Base-by-base conservation (phyloP, 805 yeast genomes). In the Candida gorgasii region DNA sequence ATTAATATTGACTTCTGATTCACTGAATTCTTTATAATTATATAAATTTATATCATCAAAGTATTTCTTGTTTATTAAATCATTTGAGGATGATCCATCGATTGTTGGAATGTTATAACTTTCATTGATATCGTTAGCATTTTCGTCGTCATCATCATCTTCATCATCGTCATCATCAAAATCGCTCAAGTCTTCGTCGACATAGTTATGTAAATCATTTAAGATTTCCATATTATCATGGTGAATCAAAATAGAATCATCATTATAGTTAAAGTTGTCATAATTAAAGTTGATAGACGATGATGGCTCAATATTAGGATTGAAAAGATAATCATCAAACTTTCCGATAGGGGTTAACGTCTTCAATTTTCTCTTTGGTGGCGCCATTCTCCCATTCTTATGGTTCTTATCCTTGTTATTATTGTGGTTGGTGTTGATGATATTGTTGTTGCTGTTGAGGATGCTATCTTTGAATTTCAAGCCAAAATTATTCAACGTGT, bases 251-350 rank as follows among this genome's bases (percentile, higher is more conserved):
- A 69, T 57, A 8, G 53, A 56, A 45, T 60, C 63, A 36, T 61
- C 63, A 34, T 62, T 64, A 28, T 34, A 34, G 7, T 27, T 27
- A 14, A 30, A 30, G 45, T 56, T 46, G 15, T 45, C 33, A 16
- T 47, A 45, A 18, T 55, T 48, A 43, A 55, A 57, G 37, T 57
- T 53, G 38, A 67, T 55, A 40, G 68, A 52, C 27, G 64, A 64
- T 23, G 71, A 65, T 18, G 75, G 75, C 50, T 66, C 68, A 19
- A 68, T 63, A 51, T 69, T 65, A 8, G 75, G 65, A 49, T 69
- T 67, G 55, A 58, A 67, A 50, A 68, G 59, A 41, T 60, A 58
- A 47, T 55, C 63, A 42, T 67, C 72, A 19, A 67, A 72, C 32
- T 65, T 68, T 41, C 62, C 59, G 38, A 48, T 47, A 13, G 48